A percentile compares a stretch with the other conserved stretches of the same genome.
Evolutionary conservation across 257 asterid species (phyloP).

Genomic region (Solanum virginianum): DNA sequence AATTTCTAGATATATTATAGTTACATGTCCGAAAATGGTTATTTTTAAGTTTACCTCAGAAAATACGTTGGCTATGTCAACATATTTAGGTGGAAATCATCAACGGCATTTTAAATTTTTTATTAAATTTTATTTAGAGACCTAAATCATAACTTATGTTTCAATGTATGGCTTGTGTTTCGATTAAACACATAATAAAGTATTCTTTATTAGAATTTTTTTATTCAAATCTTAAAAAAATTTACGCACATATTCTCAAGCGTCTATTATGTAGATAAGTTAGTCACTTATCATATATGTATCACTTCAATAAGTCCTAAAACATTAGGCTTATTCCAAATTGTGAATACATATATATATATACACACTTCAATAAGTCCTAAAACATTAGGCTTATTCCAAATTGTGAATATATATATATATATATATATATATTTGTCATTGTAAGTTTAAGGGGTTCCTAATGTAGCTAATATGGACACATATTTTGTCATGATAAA

Average conservation of each 20-base stretch:
- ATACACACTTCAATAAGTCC: background rate
- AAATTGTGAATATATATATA: background rate
- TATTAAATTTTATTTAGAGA: too few relatives aligned
- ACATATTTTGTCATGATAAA: background rate
- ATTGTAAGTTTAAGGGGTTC: too few relatives aligned
- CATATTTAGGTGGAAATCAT: background rate
- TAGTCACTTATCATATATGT: background rate
- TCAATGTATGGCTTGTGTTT: too few relatives aligned
- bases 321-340: background rate
- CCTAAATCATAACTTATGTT: too few relatives aligned
- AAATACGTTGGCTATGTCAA: background rate
- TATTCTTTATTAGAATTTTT: background rate
- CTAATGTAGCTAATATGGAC: background rate
- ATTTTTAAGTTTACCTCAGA: background rate
- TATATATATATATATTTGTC: too few relatives aligned
- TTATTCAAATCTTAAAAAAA: background rate
- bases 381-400: background rate
- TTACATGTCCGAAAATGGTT: background rate
- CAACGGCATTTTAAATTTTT: background rate
- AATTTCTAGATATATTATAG: background rate
- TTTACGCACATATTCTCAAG: background rate
- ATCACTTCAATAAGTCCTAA: background rate
- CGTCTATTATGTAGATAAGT: background rate
- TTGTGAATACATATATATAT: background rate
- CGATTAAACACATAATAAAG: background rate